Evolutionary conservation across 2,329 filamentous ascomycete genomes (phyloP).

Genomic region (Coniochaeta hoffmannii): DNA sequence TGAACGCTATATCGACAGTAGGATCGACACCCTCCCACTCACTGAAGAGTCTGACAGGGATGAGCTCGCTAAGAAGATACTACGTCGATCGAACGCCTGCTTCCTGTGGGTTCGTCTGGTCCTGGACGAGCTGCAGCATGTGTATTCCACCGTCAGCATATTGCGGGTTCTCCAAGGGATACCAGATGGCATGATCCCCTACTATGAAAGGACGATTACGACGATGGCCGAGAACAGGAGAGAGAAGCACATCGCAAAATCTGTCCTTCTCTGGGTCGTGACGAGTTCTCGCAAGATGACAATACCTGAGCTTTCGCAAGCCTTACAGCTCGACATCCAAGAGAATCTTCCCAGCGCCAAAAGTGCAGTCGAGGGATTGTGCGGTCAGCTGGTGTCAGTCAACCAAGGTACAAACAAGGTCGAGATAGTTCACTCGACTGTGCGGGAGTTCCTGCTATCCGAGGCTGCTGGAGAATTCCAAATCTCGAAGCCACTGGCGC

Average conservation of each 20-base stretch:
- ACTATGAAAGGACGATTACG: slow-evolving; percentile 13
- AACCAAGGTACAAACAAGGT: slow-evolving; percentile 12
- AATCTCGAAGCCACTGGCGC: slow-evolving; percentile 13
- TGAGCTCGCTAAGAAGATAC: slow-evolving; percentile 13
- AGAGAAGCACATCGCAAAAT: slow-evolving; percentile 19
- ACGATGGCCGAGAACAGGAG: slow-evolving; percentile 18
- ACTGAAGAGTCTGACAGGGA: slow-evolving; percentile 4
- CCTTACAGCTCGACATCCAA: slow-evolving; percentile 19
- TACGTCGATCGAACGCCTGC: slow-evolving; percentile 19
- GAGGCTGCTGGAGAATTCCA: slow-evolving; percentile 16
- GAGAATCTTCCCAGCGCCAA: slow-evolving; percentile 13
- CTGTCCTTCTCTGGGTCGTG: slow-evolving; percentile 20
- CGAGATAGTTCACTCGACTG: slow-evolving; percentile 20
- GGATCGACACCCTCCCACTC: slow-evolving; percentile 13
- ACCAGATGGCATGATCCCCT: slow-evolving; percentile 23
- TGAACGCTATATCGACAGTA: slow-evolving; percentile 14
- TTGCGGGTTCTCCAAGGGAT: slow-evolving; percentile 20
- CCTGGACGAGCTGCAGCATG: slow-evolving; percentile 20
- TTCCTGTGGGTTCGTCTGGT: slow-evolving; percentile 26
- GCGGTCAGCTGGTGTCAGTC: slow-evolving; percentile 22
- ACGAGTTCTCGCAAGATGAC: slow-evolving; percentile 14
- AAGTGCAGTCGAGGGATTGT: slow-evolving; percentile 16
- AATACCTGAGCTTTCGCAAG: slow-evolving; percentile 18
- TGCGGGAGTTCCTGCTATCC: slow-evolving; percentile 18
- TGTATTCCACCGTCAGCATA: slow-evolving; percentile 17